Evolutionary conservation across 2,329 filamentous ascomycete genomes (phyloP), one percentile per base, ranked within the genome.

Genomic region (Nigrospora osmanthi): DNA sequence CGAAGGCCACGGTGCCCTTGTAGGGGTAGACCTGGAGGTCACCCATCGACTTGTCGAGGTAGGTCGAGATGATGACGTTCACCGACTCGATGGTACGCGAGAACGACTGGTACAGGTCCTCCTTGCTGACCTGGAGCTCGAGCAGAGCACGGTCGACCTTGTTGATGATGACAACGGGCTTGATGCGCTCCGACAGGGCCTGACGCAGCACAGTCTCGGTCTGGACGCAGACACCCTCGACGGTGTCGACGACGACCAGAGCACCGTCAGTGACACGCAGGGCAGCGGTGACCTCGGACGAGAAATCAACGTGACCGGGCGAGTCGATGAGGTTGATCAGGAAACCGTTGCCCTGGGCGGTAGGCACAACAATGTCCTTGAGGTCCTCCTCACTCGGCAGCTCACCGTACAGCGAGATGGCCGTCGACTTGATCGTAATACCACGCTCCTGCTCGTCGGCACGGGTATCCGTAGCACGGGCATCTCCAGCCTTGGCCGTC

Each of bases 311-410:
- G 91, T 98, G 93, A 82, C 93, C 93, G 53, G 93, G 93, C 49
- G 93, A 98, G 76, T 98, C 93, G 71, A 98, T 98, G 75, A 98
- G 81, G 85, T 98, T 98, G 85, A 98, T 94, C 80, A 98, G 80
- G 86, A 98, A 98, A 70, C 95, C 89, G 71, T 85, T 86, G 72
- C 93, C 93, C 53, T 89, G 80, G 58, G 88, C 87, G 75, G 88
- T 85, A 73, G 89, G 81, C 69, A 83, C 82, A 58, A 86, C 85
- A 59, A 97, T 89, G 67, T 98, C 93, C 83, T 95, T 95, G 57
- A 96, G 67, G 67, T 97, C 93, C 48, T 96, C 91, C 40, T 79
- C 74, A 58, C 87, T 82, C 50, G 78, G 72, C 57, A 98, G 82
- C 62, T 83, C 76, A 66, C 88, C 89, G 75, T 93, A 98, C 66